phyloP scores from a whole-genome alignment of 306 rosid genomes.

The Prunus fruticosa region DNA sequence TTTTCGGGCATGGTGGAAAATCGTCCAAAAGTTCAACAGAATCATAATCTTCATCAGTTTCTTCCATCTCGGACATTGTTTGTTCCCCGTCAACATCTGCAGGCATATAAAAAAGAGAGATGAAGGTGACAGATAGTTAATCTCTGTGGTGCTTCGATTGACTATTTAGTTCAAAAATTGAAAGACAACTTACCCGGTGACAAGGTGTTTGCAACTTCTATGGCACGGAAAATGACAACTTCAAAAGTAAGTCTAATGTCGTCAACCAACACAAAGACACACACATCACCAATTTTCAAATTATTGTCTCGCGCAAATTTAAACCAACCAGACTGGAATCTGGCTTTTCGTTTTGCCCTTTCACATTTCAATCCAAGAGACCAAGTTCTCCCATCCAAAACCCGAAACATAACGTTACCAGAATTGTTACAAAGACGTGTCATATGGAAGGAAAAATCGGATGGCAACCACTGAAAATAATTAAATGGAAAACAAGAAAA shows the following conservation, averaged over 20 bases:
- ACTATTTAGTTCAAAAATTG: not conserved
- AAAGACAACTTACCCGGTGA: constrained; percentile 1
- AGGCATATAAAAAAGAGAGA: not conserved
- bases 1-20: not conserved
- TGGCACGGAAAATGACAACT: not conserved
- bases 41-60: not conserved
- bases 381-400: constrained; percentile 9
- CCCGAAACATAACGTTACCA: not conserved
- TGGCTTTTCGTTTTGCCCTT: not conserved
- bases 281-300: constrained; percentile 12
- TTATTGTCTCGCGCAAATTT: constrained; percentile 13
- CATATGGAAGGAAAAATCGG: not conserved
- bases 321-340: constrained; percentile 4
- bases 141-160: not conserved
- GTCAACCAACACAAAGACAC: constrained; percentile 9
- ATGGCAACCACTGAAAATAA: not conserved
- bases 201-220: not conserved
- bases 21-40: not conserved
- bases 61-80: not conserved
- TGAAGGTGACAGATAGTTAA: not conserved
- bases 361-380: not conserved
- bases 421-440: not conserved
- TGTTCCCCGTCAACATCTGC: not conserved
- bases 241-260: not conserved
- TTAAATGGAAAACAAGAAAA: not conserved